Percentiles rank a stretch among this genome's conserved stretches.
Evolutionary conservation across 768 basidiomycete species (phyloP).

Genomic region (Pulveroboletus sp.): DNA sequence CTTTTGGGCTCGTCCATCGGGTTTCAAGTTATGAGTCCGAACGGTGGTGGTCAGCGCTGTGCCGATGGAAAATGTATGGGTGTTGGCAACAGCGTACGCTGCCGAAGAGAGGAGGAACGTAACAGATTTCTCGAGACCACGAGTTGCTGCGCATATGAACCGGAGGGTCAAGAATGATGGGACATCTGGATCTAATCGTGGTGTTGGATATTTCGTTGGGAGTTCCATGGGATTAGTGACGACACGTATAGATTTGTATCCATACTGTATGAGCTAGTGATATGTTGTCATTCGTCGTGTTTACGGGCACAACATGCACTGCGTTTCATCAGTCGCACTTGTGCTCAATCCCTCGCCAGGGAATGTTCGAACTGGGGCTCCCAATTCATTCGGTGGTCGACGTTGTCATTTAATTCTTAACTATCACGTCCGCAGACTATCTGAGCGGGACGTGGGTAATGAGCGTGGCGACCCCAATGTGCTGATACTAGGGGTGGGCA

Average conservation of each 20-base stretch:
- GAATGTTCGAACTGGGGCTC: no score
- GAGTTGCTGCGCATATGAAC: constrained; percentile 47
- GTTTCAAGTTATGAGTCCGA: constrained; percentile 2
- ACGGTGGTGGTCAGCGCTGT: constrained; percentile 23
- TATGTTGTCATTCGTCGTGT: background rate
- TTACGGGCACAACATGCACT: no score
- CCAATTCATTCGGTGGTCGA: no score
- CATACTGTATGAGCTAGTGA: background rate
- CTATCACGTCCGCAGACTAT: no score
- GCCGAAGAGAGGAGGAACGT: constrained; percentile 41
- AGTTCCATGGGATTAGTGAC: background rate
- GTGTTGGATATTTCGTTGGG: constrained; percentile 1
- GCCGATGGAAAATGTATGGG: constrained; percentile 39
- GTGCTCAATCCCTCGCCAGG: no score
- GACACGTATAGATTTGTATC: constrained; percentile 9
- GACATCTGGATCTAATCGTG: background rate
- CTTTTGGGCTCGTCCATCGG: constrained; percentile 12
- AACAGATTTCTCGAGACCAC: constrained; percentile 40
- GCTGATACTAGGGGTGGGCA: no score
- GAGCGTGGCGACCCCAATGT: no score
- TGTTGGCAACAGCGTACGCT: constrained; percentile 33
- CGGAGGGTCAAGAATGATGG: constrained; percentile 9
- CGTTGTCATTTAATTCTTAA: no score
- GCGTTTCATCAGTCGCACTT: no score
- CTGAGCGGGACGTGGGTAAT: background rate